A percentile compares a stretch with the other conserved stretches of the same genome.
Conservation (phyloP, 2,329 filamentous ascomycete genomes). For the Cladobotryum mycophilum region DNA sequence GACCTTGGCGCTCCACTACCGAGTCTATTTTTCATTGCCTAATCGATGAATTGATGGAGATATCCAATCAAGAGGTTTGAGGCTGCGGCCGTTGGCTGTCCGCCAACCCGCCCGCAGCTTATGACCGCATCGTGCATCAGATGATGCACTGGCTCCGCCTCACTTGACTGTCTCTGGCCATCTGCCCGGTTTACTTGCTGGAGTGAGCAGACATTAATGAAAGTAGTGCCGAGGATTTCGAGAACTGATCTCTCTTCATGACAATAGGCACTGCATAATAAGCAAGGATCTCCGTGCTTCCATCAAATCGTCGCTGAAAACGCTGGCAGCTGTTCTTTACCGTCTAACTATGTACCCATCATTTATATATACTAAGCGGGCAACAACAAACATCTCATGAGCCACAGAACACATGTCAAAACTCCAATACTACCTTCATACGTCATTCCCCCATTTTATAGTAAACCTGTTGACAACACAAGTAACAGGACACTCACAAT, state of each 20-base stretch:
- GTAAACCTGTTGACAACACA: conserved; percentile 1
- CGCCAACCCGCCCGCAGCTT: neutral
- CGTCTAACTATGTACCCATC: too few species aligned
- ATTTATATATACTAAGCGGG: too few species aligned
- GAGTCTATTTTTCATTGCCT: too few species aligned
- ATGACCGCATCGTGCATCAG: conserved; percentile 11
- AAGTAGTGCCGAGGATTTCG: too few species aligned
- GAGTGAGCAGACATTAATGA: too few species aligned
- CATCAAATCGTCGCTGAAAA: neutral
- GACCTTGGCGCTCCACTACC: neutral
- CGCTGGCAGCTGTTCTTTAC: neutral
- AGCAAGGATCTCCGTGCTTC: too few species aligned
- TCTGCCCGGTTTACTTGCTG: too few species aligned
- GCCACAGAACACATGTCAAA: neutral
- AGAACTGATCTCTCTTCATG: too few species aligned
- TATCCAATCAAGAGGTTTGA: neutral
- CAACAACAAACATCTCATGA: neutral
- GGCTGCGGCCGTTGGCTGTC: neutral
- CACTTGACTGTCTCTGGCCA: too few species aligned
- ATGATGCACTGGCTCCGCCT: neutral
- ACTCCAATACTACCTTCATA: neutral
- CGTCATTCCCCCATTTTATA: conserved; percentile 1
- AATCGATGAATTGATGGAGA: neutral
- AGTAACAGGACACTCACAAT: neutral
- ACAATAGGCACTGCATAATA: too few species aligned